Percentiles rank a stretch among this genome's conserved stretches.
Evolutionary conservation across 2,329 filamentous ascomycete species (phyloP).

Genomic region (Beauveria brongniartii): DNA sequence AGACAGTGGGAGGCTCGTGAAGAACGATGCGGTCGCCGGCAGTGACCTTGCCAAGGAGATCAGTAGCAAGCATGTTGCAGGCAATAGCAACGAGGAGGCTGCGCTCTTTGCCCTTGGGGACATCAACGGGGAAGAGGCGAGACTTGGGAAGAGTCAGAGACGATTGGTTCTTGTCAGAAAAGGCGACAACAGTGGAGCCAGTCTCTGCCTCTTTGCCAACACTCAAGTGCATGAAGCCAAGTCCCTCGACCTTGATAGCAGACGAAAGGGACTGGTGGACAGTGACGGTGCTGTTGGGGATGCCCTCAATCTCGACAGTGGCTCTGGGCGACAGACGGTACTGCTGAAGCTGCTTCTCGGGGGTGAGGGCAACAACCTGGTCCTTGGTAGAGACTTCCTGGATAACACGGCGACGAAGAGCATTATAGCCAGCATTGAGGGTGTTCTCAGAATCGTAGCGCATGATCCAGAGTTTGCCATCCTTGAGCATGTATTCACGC

Average conservation of each 20-base stretch:
- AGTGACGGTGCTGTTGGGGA: constrained; percentile 1
- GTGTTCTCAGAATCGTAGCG: constrained; percentile 7
- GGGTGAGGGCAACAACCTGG: constrained; percentile 8
- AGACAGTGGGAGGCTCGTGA: constrained; percentile 8
- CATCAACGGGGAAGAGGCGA: constrained; percentile 7
- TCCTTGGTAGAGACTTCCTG: constrained; percentile 6
- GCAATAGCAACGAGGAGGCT: constrained; percentile 9
- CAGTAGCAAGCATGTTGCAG: constrained; percentile 8
- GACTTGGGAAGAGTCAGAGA: constrained; percentile 5
- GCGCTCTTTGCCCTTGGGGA: constrained; percentile 6
- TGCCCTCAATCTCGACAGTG: constrained; percentile 8
- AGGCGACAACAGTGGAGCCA: neutral
- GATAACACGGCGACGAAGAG: constrained; percentile 10
- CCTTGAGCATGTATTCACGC: constrained; percentile 12
- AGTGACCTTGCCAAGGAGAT: constrained; percentile 2
- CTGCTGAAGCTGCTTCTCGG: constrained; percentile 11
- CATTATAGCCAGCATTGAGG: constrained; percentile 13
- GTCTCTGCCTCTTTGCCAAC: constrained; percentile 8
- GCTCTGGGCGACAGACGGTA: constrained; percentile 9
- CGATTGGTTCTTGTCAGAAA: constrained; percentile 10
- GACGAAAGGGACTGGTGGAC: constrained; percentile 8
- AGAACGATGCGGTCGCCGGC: constrained; percentile 9
- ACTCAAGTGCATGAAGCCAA: constrained; percentile 10
- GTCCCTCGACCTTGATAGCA: constrained; percentile 8
- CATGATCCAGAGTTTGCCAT: constrained; percentile 9